These are phyloP conservation scores for Venturia carpophila DNA, from an alignment of 2,329 filamentous ascomycete genomes.

Conservation along the genomic window DNA sequence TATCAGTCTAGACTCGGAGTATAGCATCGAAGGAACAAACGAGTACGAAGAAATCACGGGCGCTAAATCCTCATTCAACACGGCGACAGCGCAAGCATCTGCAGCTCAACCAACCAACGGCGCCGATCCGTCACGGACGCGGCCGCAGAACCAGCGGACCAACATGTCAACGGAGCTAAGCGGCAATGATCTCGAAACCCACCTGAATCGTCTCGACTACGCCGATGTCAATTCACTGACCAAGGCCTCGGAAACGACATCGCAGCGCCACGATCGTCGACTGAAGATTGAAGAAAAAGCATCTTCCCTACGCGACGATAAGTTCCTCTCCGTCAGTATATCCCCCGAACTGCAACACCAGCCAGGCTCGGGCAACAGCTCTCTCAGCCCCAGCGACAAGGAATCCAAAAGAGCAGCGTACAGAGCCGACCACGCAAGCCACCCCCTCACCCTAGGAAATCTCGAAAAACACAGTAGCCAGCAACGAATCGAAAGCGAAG, in stretches of 20 bases:
- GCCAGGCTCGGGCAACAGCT: not conserved
- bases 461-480: conserved; percentile 12
- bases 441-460: conserved; percentile 12
- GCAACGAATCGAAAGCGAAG: conserved; percentile 9
- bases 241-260: conserved; percentile 27
- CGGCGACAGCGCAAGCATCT: not conserved
- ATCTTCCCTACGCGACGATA: conserved; percentile 46
- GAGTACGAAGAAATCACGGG: not conserved
- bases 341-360: conserved; percentile 3
- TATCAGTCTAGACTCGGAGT: conserved; percentile 13
- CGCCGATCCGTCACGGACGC: not conserved
- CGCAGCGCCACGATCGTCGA: conserved; percentile 39
- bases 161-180: not conserved
- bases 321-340: conserved; percentile 23
- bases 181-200: not conserved
- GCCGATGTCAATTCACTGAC: not conserved
- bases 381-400: not conserved
- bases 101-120: not conserved
- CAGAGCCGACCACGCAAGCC: conserved; percentile 10
- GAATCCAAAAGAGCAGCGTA: not conserved
- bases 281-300: conserved; percentile 49
- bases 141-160: not conserved
- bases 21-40: conserved; percentile 10
- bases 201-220: not conserved
- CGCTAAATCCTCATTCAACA: not conserved